Conservation (phyloP, 139 green algal genomes). For the Chlorella ohadii region DNA sequence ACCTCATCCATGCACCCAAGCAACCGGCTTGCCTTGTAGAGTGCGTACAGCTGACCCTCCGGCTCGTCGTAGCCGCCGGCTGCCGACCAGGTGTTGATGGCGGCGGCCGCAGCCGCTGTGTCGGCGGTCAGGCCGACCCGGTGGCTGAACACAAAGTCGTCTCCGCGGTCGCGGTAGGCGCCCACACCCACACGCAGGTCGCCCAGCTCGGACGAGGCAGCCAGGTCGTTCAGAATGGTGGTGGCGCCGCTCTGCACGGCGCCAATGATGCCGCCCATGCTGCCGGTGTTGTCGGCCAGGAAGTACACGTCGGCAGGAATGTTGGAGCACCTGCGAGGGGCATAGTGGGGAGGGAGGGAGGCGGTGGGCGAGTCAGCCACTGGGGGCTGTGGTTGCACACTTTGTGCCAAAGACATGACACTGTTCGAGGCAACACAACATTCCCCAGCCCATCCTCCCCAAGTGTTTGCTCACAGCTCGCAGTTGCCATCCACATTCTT, state of each 20-base stretch:
- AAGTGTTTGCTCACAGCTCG: too few species aligned
- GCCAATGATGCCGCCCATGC: not conserved
- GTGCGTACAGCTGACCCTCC: not conserved
- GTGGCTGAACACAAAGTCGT: too few species aligned
- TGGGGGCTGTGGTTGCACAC: too few species aligned
- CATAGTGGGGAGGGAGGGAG: too few species aligned
- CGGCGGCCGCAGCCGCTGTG: not conserved
- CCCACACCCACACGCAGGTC: not conserved
- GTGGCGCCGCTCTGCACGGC: not conserved
- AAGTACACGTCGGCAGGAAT: not conserved
- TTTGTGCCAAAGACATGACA: too few species aligned
- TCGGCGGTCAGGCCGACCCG: not conserved
- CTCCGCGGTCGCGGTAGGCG: not conserved
- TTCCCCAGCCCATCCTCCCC: too few species aligned
- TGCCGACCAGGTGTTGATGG: not conserved
- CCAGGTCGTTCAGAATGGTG: not conserved
- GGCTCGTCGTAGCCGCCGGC: not conserved
- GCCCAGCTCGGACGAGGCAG: not conserved
- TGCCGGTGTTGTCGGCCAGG: conserved; percentile 2
- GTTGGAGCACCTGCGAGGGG: too few species aligned
- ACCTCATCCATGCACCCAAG: too few species aligned
- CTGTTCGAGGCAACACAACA: too few species aligned
- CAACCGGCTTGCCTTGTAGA: not conserved
- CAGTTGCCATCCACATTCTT: too few species aligned
- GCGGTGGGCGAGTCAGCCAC: too few species aligned